Conservation (phyloP, 2,329 filamentous ascomycete species). For the Alternaria alternata region DNA sequence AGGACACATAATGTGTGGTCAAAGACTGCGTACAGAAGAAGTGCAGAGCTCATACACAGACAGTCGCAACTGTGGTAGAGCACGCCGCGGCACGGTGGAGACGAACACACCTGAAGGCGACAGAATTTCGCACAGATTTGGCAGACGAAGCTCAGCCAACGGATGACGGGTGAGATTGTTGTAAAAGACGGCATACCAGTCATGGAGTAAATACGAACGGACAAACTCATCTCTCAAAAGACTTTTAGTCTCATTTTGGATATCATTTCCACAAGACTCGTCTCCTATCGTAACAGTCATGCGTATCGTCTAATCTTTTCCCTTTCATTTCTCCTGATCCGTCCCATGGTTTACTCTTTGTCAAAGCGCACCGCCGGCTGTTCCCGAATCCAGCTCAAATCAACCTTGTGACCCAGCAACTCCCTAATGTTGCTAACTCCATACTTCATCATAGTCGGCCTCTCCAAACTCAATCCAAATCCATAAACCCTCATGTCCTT, state of each 20-base stretch:
- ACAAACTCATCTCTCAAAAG: not conserved
- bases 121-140: not conserved
- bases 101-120: not conserved
- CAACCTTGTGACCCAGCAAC: slow-evolving; percentile 92
- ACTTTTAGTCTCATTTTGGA: slow-evolving; percentile 1
- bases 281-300: slow-evolving; percentile 13
- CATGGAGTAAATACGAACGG: not conserved
- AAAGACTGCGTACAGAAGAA: not conserved
- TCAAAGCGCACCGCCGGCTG: slow-evolving; percentile 92
- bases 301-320: not conserved
- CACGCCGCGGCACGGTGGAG: not conserved
- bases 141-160: not conserved
- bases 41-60: not conserved
- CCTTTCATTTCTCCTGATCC: not conserved
- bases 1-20: slow-evolving; percentile 23
- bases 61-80: not conserved
- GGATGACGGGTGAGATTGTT: not conserved
- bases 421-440: slow-evolving; percentile 84
- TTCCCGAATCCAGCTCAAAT: slow-evolving; percentile 88
- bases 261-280: slow-evolving; percentile 10
- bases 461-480: slow-evolving; percentile 88
- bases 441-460: slow-evolving; percentile 98
- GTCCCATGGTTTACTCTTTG: slow-evolving; percentile 67
- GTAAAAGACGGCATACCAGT: not conserved
- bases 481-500: slow-evolving; percentile 93